A percentile compares a stretch with the other conserved stretches of the same genome.
phyloP scores from a whole-genome alignment of 305 asterid species.

The Solanum hybrid region DNA sequence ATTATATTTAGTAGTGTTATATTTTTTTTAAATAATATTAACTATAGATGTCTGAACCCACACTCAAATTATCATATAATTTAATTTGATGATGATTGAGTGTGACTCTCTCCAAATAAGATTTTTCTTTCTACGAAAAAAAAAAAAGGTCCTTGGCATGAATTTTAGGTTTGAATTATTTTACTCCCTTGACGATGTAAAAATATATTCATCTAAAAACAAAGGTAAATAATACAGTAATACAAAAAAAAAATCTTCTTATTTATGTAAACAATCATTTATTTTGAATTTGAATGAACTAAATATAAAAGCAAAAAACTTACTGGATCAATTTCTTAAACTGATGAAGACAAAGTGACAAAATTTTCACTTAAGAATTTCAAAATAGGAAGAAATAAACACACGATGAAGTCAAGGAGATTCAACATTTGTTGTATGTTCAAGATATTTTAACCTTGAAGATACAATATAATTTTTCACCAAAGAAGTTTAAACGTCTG shows the following conservation, averaged over 20 bases:
- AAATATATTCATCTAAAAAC: background rate
- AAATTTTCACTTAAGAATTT: background rate
- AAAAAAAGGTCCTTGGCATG: background rate
- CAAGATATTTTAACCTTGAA: too few species aligned
- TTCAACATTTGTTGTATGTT: too few species aligned
- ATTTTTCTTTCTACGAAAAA: too few species aligned
- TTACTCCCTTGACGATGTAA: background rate
- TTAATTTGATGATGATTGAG: background rate
- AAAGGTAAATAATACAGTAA: background rate
- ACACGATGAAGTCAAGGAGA: background rate
- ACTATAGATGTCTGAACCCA: accelerated
- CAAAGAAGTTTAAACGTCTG: too few species aligned
- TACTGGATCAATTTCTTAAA: background rate
- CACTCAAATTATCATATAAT: too few species aligned
- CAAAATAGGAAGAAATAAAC: background rate
- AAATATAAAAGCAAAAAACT: too few species aligned
- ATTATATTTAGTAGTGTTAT: too few species aligned
- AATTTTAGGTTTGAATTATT: background rate
- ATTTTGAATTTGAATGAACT: background rate
- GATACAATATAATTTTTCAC: too few species aligned
- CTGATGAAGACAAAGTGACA: background rate
- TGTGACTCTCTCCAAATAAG: background rate
- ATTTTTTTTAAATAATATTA: too few species aligned
- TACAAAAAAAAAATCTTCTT: too few species aligned
- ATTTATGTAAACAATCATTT: background rate